Evolutionary conservation across 2,329 filamentous ascomycete genomes (phyloP), one percentile per base, ranked within the genome.

Genomic region (Calonectria crousiana): DNA sequence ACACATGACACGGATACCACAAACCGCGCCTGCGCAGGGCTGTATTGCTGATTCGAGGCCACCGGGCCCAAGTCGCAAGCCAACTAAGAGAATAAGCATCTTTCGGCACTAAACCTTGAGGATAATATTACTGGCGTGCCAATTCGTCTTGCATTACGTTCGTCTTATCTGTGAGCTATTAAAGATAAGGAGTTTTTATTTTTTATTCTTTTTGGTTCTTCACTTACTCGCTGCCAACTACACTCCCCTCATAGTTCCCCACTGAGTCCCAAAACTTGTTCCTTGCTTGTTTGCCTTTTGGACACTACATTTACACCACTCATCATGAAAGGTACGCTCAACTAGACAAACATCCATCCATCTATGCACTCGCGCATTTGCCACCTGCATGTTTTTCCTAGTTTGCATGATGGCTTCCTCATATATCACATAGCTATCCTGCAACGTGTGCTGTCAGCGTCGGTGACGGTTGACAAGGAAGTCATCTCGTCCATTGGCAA

Each of bases 361-460:
- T 16, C 30, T 36, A 58, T 58, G 53, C 58, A 44, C 26, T 38
- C 49, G 26, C 18, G 30, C 28, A 44, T 49, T 66, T 60, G 34
- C 58, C 20, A 66, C 9, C 47, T 38, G 53, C 69, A 44, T 49
- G 23, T 64, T 26, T 71, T 18, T 38, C 62, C 51, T 41, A 72
- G 32, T 58, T 36, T 34, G n/a, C 16, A 36, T n/a, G 64, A 66
- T 51, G 20, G 23, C 44, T 30, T 56, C 58, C 76, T 79, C 41
- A 77, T 67, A 53, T 58, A 32, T 56, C 52, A 51, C 74, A 68
- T 82, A 98, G 97, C 95, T 69, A 95, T 99, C 74, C 88, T 98
- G 68, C 97, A 99, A 86, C 92, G 97, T 78, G 97, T 99, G 67
- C 92, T 98, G 74, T 98, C 96, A 53, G 96, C 96, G 74, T 98